Evolutionary conservation across 78 protist species (phyloP).

Genomic region (Creolimax fragrantissima): DNA sequence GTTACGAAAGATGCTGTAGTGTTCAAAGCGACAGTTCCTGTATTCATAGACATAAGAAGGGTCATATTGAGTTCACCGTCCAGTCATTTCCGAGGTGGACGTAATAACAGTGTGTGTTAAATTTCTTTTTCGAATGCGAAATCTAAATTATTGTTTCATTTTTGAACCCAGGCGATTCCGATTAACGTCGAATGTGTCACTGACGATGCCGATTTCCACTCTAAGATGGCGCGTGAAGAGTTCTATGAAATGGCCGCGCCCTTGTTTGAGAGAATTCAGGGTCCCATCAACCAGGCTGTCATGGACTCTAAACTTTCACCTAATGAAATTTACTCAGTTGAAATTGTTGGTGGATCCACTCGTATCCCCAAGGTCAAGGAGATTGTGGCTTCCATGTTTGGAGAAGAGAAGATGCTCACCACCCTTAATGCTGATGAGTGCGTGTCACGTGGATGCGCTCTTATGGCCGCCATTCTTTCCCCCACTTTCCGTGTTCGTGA

Average conservation of each 20-base stretch:
- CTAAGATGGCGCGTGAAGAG: constrained; percentile 37
- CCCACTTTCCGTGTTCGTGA: constrained; percentile 81
- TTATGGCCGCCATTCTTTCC: constrained; percentile 77
- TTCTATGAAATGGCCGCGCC: constrained; percentile 46
- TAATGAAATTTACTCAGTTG: neutral
- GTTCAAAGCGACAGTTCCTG: no score
- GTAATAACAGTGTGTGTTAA: neutral
- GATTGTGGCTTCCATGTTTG: constrained; percentile 16
- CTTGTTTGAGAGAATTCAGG: constrained; percentile 35
- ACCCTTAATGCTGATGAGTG: constrained; percentile 85
- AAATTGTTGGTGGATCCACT: constrained; percentile 27
- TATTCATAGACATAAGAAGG: no score
- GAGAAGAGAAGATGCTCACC: constrained; percentile 13
- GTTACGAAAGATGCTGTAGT: no score
- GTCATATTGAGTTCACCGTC: no score
- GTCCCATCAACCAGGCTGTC: constrained; percentile 28
- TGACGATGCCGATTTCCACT: constrained; percentile 71
- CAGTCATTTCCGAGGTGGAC: neutral
- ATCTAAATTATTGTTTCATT: no score
- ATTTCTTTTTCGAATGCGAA: neutral
- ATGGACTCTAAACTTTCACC: constrained; percentile 2
- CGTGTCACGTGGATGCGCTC: constrained; percentile 82
- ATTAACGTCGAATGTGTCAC: constrained; percentile 73
- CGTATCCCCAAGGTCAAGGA: constrained; percentile 23
- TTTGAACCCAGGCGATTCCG: constrained; percentile 48